Base-by-base conservation (phyloP, 805 yeast genomes). In the Candida argentea region DNA sequence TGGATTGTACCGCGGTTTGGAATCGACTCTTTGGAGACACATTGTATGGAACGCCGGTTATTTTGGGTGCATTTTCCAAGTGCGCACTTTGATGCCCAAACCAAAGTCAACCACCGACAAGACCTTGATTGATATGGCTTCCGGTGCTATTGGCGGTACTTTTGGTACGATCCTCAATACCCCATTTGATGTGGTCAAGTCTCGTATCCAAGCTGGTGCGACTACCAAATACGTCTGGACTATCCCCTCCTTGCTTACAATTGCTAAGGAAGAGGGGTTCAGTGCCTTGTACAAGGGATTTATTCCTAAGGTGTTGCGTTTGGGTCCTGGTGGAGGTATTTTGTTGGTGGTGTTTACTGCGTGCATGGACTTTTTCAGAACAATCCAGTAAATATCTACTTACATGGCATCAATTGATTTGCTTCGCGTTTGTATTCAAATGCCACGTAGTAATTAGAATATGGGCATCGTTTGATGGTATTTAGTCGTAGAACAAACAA, bases 271-370 rank as follows among this genome's bases (percentile, higher is more conserved):
- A 59, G 99, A 91, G 67, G 98, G 99, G 17, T 72, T 85, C 44
- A 65, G 61, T 27, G 95, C 97, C 5, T 70, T 91, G 34, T 89
- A 87, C 61, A 89, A 87, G 64, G 98, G 98, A 22, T 89, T 91
- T 72, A 52, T 87, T 39, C 99, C 99, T 42, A 91, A 91, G 67
- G 96, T 91, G 8, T 67, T 91, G 50, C 78, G 99, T 71, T 69
- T 91, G 42, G 98, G 97, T 26, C 98, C 99, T 36, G 99, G 99
- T 50, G 99, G 99, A 55, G 99, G 99, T 66, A 86, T 91, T 42
- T 65, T 91, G 48, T 70, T 91, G 53, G 97, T 91, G 27, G 98
- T 91, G n/a, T 91, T 86, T 69, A 85, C 95, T 24, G 67, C 85
- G 14, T 76, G 87, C 39, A 86, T 87, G 93, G 95, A 87, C 53